phyloP scores from a whole-genome alignment of 352 stramenopile species.

The Phytophthora colocasiae region DNA sequence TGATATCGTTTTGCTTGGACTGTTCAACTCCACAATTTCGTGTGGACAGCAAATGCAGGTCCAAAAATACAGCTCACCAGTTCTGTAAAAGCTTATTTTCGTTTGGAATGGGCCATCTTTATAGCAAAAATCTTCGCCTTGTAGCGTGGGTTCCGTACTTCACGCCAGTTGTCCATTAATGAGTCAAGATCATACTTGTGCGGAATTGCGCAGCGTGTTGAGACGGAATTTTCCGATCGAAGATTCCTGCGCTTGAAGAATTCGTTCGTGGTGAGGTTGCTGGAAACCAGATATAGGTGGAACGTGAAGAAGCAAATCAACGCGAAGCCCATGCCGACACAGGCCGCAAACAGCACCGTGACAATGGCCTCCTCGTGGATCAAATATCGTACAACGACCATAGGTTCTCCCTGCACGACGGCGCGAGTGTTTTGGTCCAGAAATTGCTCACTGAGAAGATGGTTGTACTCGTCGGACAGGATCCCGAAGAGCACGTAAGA shows the following conservation, averaged over 20 bases:
- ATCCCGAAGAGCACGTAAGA: constrained; percentile 57
- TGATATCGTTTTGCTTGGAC: neutral
- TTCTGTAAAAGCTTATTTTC: no score
- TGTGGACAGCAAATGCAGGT: no score
- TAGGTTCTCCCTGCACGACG: constrained; percentile 45
- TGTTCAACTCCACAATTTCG: neutral
- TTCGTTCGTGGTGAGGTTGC: constrained; percentile 76
- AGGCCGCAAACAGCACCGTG: constrained; percentile 54
- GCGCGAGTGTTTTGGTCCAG: constrained; percentile 44
- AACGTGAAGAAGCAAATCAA: constrained; percentile 60
- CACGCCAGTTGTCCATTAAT: constrained; percentile 28
- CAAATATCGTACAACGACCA: constrained; percentile 59
- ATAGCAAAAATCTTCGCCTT: constrained; percentile 17
- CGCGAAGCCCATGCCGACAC: constrained; percentile 56
- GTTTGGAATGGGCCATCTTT: constrained; percentile 9
- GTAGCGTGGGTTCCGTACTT: constrained; percentile 46
- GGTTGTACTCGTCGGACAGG: constrained; percentile 49
- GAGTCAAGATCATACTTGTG: constrained; percentile 34
- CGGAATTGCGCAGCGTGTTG: neutral
- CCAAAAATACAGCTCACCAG: no score
- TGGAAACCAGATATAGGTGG: constrained; percentile 59
- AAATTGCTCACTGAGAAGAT: constrained; percentile 51
- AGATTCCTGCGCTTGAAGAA: constrained; percentile 68
- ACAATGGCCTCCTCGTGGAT: constrained; percentile 51
- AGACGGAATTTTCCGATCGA: neutral